phyloP scores from a whole-genome alignment of 495 filamentous ascomycete species.

The Pyronema domesticum region DNA sequence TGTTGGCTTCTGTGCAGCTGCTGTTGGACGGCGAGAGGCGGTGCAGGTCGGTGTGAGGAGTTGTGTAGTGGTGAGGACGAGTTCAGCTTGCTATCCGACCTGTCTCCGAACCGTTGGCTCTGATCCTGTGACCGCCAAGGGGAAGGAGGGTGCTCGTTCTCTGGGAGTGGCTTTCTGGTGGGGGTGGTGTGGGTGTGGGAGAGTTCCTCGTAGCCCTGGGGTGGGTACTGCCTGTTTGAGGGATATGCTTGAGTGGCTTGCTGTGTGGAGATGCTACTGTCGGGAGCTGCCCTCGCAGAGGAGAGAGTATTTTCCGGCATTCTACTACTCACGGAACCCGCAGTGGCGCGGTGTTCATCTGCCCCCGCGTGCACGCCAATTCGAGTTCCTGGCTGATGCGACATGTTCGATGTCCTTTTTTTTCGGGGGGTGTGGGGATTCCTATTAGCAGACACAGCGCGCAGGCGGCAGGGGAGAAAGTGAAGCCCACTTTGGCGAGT shows the following conservation, averaged over 20 bases:
- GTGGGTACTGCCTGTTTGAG: background rate
- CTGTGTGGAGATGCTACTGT: background rate
- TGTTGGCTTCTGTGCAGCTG: background rate
- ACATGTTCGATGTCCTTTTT: background rate
- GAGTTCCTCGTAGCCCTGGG: background rate
- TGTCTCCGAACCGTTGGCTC: slow-evolving; percentile 9
- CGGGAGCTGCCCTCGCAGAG: background rate
- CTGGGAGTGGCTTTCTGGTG: background rate
- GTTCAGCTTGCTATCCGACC: slow-evolving; percentile 11
- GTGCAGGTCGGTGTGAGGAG: slow-evolving; percentile 14
- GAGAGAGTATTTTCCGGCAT: background rate
- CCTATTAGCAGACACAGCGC: background rate
- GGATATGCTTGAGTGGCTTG: background rate
- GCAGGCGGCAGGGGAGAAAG: background rate
- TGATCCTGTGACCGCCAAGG: slow-evolving; percentile 5
- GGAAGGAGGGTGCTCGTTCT: background rate
- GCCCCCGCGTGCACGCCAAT: background rate
- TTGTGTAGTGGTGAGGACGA: slow-evolving; percentile 10
- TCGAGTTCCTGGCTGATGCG: background rate
- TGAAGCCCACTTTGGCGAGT: background rate
- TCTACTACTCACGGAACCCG: background rate
- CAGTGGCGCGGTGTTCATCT: background rate
- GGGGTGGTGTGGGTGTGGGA: background rate
- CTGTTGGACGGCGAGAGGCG: slow-evolving; percentile 13
- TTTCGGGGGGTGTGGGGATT: background rate